Conservation (phyloP, 257 asterid genomes). For the Echium plantagineum region DNA sequence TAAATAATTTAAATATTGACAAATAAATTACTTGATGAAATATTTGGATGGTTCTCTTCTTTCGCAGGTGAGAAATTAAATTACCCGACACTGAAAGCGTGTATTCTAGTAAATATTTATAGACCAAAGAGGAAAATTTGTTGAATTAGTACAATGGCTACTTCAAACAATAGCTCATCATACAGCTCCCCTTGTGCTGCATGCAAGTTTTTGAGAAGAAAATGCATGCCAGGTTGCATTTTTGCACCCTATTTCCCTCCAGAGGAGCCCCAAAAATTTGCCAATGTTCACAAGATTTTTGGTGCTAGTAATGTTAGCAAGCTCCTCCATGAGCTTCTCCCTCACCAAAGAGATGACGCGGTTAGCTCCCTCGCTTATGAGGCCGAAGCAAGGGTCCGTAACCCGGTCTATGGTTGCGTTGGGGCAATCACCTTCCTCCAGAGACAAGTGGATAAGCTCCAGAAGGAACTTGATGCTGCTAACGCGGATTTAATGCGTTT, state of each 20-base stretch:
- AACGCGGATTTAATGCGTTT: slow-evolving; percentile 21
- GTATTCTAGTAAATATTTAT: too few species aligned
- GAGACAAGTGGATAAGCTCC: slow-evolving; percentile 17
- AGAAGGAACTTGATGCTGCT: slow-evolving; percentile 20
- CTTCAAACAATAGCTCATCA: slow-evolving; percentile 1
- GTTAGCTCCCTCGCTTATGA: slow-evolving; percentile 21
- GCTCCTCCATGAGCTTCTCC: slow-evolving; percentile 15
- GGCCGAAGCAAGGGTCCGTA: slow-evolving; percentile 18
- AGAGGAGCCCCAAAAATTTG: slow-evolving; percentile 19
- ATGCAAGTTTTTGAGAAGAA: slow-evolving; percentile 22
- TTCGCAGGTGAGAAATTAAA: not conserved
- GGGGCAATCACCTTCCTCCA: slow-evolving; percentile 23
- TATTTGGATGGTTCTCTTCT: not conserved
- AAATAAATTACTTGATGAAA: not conserved
- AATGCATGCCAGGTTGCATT: slow-evolving; percentile 18
- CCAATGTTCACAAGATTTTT: slow-evolving; percentile 23
- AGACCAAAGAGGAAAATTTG: not conserved
- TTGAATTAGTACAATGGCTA: not conserved
- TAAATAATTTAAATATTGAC: too few species aligned
- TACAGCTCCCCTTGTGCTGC: slow-evolving; percentile 23
- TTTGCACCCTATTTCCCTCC: slow-evolving; percentile 25
- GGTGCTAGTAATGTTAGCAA: slow-evolving; percentile 25
- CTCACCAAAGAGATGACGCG: slow-evolving; percentile 20
- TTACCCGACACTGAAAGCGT: too few species aligned
- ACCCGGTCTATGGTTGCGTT: slow-evolving; percentile 25